Percentiles rank a stretch among this genome's conserved stretches.
These are phyloP conservation scores for Urostyla sp. DNA, from an alignment of 73 alveolate species.

Conservation along the genomic window DNA sequence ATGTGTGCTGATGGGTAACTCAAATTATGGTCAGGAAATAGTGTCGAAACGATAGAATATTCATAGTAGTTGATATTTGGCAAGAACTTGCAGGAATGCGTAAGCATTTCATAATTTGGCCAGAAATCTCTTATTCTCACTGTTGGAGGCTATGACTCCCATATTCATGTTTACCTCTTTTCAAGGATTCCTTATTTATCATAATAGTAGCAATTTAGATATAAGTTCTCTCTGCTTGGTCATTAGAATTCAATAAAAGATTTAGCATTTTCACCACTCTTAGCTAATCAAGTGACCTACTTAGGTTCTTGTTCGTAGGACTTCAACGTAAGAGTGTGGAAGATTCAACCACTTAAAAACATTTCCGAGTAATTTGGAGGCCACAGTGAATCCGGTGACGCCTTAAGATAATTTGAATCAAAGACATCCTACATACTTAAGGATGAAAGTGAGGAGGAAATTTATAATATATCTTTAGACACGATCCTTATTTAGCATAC, in stretches of 20 bases:
- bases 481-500: conserved; percentile 88
- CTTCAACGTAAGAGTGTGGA: conserved; percentile 80
- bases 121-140: conserved; percentile 74
- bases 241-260: conserved; percentile 87
- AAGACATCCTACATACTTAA: conserved; percentile 81
- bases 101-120: conserved; percentile 68
- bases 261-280: conserved; percentile 62
- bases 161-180: conserved; percentile 74
- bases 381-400: conserved; percentile 15
- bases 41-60: neutral
- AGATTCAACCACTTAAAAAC: conserved; percentile 64
- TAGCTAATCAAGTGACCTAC: conserved; percentile 64
- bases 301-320: conserved; percentile 84
- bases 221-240: conserved; percentile 78
- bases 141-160: conserved; percentile 87
- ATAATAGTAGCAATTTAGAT: conserved; percentile 50
- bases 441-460: conserved; percentile 64
- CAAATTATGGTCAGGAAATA: conserved; percentile 47
- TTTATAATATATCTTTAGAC: conserved; percentile 84
- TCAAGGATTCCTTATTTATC: conserved; percentile 69
- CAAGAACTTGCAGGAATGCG: conserved; percentile 80
- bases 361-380: conserved; percentile 49
- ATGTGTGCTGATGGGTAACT: conserved; percentile 54
- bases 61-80: conserved; percentile 70
- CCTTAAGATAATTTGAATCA: conserved; percentile 69